Conservation (phyloP, 2,329 filamentous ascomycete species). For the Sarocladium kiliense region DNA sequence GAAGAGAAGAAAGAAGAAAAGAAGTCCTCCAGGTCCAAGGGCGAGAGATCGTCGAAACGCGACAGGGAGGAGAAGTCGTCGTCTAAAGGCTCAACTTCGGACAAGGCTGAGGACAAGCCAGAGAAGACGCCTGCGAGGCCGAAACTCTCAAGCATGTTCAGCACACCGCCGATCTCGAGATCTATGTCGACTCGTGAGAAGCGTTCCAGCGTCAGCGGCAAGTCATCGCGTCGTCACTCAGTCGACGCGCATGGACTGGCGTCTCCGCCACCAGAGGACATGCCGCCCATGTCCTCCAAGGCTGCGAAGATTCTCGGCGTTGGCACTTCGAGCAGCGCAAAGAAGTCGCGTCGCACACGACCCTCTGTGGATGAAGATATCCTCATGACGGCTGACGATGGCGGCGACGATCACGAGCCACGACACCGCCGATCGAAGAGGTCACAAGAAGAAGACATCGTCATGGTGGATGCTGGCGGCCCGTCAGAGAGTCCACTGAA, state of each 20-base stretch:
- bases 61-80: conserved; percentile 62
- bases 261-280: conserved; percentile 68
- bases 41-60: conserved; percentile 56
- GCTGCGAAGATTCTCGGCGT: conserved; percentile 72
- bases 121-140: conserved; percentile 48
- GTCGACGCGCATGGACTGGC: conserved; percentile 60
- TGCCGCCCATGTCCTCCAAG: conserved; percentile 63
- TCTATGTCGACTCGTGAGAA: conserved; percentile 65
- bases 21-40: conserved; percentile 56
- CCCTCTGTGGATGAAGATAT: conserved; percentile 17
- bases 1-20: conserved; percentile 38
- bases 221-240: conserved; percentile 63
- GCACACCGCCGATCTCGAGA: conserved; percentile 60
- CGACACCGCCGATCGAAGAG: conserved; percentile 25
- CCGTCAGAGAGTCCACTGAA: conserved; percentile 27
- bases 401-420: conserved; percentile 23
- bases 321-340: conserved; percentile 43
- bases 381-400: conserved; percentile 19
- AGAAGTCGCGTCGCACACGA: conserved; percentile 40
- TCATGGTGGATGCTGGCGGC: conserved; percentile 30
- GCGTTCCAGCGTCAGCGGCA: conserved; percentile 49
- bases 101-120: conserved; percentile 52
- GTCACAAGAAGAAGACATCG: conserved; percentile 30
- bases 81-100: conserved; percentile 68
- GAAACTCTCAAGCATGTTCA: conserved; percentile 55